Conservation (phyloP, 2,329 filamentous ascomycete genomes). For the Fusarium irregulare region DNA sequence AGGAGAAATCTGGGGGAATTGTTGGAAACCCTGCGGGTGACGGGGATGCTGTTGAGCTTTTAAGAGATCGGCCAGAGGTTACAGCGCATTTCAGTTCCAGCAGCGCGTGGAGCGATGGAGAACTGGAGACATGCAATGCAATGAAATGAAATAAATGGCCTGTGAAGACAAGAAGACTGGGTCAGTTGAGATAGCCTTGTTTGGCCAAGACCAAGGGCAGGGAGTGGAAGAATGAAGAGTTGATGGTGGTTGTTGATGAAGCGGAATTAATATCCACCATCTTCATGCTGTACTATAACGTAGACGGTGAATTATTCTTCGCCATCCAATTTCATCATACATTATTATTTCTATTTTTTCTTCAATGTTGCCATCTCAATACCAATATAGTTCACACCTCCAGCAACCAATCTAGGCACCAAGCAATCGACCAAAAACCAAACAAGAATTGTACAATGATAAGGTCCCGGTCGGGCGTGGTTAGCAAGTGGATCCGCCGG, state of each 20-base stretch:
- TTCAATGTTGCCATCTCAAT: background rate
- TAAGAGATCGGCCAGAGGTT: constrained; percentile 40
- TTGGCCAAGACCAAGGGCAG: constrained; percentile 16
- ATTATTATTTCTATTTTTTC: background rate
- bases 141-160: background rate
- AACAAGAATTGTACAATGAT: constrained; percentile 5
- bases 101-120: constrained; percentile 18
- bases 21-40: constrained; percentile 31
- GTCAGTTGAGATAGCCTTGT: constrained; percentile 42
- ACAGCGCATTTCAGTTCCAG: constrained; percentile 4
- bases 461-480: constrained; percentile 15
- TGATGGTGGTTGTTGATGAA: constrained; percentile 21
- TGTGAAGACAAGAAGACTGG: constrained; percentile 39
- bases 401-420: constrained; percentile 3
- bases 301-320: background rate
- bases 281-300: background rate
- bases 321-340: constrained; percentile 4
- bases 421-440: background rate
- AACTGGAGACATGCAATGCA: constrained; percentile 6
- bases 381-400: constrained; percentile 10
- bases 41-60: constrained; percentile 39
- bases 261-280: constrained; percentile 21
- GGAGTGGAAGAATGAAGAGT: constrained; percentile 20
- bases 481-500: constrained; percentile 38
- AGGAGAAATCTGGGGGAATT: constrained; percentile 31